These are phyloP conservation scores for Pestalotiopsis sp. DNA, from an alignment of 2,329 filamentous ascomycete species.

Conservation along the genomic window DNA sequence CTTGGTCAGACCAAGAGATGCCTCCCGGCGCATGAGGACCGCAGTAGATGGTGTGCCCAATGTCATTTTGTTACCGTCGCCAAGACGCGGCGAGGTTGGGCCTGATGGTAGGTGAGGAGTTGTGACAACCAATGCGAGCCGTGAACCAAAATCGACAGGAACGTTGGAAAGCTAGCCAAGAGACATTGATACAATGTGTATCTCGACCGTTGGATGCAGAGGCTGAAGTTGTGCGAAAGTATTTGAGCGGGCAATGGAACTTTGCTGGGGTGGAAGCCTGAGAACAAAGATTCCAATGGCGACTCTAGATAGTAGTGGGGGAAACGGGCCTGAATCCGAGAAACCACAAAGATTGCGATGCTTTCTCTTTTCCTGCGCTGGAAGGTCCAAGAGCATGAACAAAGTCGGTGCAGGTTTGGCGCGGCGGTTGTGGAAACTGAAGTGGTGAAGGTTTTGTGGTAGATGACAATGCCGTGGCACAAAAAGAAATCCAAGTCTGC, in stretches of 20 bases:
- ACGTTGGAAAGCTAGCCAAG: neutral
- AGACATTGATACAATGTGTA: neutral
- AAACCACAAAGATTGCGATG: neutral
- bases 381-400: neutral
- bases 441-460: neutral
- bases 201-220: neutral
- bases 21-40: neutral
- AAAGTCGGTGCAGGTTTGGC: neutral
- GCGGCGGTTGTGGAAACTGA: neutral
- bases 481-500: neutral
- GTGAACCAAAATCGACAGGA: neutral
- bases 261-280: neutral
- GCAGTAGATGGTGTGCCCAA: neutral
- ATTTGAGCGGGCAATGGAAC: neutral
- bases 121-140: neutral
- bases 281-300: neutral
- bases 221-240: neutral
- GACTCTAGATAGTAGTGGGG: neutral
- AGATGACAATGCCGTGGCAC: neutral
- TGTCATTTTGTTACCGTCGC: neutral
- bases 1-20: constrained; percentile 14
- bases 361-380: neutral
- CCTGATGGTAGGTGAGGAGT: neutral
- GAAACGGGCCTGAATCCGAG: neutral
- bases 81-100: neutral